These are phyloP conservation scores for Globisporangium lucens DNA, from an alignment of 352 stramenopile species.

Conservation along the genomic window DNA sequence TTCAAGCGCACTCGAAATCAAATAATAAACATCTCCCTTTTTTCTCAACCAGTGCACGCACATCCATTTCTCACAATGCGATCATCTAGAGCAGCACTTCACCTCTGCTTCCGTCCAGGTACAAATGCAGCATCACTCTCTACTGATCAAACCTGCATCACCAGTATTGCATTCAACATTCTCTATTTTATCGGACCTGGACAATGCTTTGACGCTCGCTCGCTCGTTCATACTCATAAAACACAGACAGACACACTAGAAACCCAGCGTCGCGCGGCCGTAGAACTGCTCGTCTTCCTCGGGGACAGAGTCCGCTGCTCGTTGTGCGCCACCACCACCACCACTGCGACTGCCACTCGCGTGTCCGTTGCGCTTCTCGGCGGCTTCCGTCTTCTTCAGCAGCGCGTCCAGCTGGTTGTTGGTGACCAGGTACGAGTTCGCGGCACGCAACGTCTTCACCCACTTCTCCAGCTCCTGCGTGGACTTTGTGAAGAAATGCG, in stretches of 20 bases:
- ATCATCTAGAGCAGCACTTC: background rate
- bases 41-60: slow-evolving; percentile 1
- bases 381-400: slow-evolving; percentile 27
- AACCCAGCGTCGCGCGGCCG: slow-evolving; percentile 76
- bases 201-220: background rate
- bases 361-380: slow-evolving; percentile 18
- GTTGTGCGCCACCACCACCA: slow-evolving; percentile 17
- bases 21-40: slow-evolving; percentile 1
- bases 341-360: slow-evolving; percentile 5
- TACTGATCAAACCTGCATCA: background rate
- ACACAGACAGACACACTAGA: slow-evolving; percentile 34
- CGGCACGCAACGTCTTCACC: slow-evolving; percentile 74
- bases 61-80: slow-evolving; percentile 2
- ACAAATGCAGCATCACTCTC: background rate
- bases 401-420: slow-evolving; percentile 35
- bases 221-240: background rate
- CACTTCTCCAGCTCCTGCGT: slow-evolving; percentile 69
- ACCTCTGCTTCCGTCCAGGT: background rate
- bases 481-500: slow-evolving; percentile 81
- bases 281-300: slow-evolving; percentile 83
- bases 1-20: slow-evolving; percentile 2
- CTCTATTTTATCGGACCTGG: slow-evolving; percentile 11
- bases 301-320: slow-evolving; percentile 26
- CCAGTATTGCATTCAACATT: slow-evolving; percentile 4
- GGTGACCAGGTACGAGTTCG: slow-evolving; percentile 60